Evolutionary conservation across 768 basidiomycete genomes (phyloP).

Genomic region (Daedaleopsis nitida): DNA sequence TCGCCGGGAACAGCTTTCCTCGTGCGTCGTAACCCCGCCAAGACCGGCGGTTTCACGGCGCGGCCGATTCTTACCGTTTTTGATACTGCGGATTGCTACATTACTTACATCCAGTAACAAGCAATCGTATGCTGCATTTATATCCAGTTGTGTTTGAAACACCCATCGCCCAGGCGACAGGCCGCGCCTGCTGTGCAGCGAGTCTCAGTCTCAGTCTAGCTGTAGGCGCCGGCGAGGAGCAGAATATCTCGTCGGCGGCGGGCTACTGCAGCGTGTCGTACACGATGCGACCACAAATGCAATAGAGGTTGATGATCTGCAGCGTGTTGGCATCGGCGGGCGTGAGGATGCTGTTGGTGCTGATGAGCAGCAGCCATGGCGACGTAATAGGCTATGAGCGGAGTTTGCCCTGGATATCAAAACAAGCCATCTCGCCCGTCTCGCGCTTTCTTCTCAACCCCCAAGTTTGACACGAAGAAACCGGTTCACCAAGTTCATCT

Average conservation of each 20-base stretch:
- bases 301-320: conserved; percentile 9
- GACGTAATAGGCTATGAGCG: conserved; percentile 38
- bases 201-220: no score
- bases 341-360: conserved; percentile 1
- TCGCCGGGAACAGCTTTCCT: no score
- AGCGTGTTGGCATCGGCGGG: conserved; percentile 14
- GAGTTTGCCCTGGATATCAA: conserved; percentile 33
- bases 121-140: no score
- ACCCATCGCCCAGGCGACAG: neutral
- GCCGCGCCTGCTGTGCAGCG: neutral
- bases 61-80: no score
- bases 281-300: conserved; percentile 1
- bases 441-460: conserved; percentile 65
- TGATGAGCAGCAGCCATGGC: conserved; percentile 40
- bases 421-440: conserved; percentile 27
- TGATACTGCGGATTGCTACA: no score
- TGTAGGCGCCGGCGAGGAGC: no score
- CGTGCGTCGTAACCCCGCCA: neutral
- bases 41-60: neutral
- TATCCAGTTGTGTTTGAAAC: neutral
- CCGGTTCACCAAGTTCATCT: conserved; percentile 81
- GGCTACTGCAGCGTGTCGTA: neutral
- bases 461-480: conserved; percentile 84
- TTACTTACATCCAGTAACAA: no score
- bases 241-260: no score